A percentile compares a stretch with the other conserved stretches of the same genome.
These are phyloP conservation scores for Vachellia collinsii DNA, from an alignment of 306 rosid species.

Conservation along the genomic window DNA sequence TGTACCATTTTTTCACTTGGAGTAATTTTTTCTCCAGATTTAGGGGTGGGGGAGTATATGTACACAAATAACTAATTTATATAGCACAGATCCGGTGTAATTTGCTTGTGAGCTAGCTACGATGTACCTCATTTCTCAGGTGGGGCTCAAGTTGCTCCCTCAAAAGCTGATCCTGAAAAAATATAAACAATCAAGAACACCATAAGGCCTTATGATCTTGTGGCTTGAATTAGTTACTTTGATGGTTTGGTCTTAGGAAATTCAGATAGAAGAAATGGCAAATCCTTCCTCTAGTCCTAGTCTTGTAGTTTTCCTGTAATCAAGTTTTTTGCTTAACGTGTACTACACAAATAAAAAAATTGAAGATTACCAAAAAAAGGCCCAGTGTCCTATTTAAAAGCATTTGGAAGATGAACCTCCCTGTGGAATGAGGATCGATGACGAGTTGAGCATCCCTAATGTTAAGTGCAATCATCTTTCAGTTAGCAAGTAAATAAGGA, in stretches of 20 bases:
- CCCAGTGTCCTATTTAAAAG: background rate
- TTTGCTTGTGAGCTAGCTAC: background rate
- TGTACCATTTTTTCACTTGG: slow-evolving; percentile 42
- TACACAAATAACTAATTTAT: background rate
- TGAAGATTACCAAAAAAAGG: too few species aligned
- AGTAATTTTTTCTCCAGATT: slow-evolving; percentile 35
- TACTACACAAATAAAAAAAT: too few species aligned
- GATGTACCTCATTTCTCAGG: slow-evolving; percentile 45
- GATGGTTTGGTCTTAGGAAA: background rate
- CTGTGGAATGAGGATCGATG: too few species aligned
- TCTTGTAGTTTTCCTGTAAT: too few species aligned
- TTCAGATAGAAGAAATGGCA: background rate
- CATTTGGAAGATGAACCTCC: too few species aligned
- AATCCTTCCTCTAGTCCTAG: background rate
- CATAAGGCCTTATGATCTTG: background rate
- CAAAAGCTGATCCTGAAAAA: slow-evolving; percentile 45
- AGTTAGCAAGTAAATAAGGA: too few species aligned
- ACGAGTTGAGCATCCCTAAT: background rate
- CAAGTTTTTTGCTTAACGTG: too few species aligned
- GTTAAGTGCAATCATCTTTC: too few species aligned
- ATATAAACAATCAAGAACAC: background rate
- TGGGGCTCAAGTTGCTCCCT: slow-evolving; percentile 39
- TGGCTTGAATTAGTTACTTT: background rate
- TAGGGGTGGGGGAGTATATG: too few species aligned
- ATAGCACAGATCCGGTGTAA: background rate